Conservation (phyloP, 352 stramenopile species). For the Phytopythium delawarense region DNA sequence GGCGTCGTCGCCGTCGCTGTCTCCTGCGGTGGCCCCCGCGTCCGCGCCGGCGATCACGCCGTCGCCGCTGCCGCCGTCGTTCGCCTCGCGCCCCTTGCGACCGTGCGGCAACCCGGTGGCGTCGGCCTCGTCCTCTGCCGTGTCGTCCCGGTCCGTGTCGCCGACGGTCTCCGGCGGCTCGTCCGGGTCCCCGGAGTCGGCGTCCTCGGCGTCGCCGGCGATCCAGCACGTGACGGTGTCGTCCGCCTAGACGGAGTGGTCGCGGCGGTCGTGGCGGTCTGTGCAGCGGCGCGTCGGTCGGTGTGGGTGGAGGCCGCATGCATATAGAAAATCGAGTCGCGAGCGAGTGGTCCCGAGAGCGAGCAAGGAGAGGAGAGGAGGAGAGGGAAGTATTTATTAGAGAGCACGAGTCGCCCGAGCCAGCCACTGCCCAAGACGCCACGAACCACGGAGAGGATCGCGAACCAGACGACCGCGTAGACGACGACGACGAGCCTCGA, state of each 20-base stretch:
- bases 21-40: conserved; percentile 11
- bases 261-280: neutral
- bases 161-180: conserved; percentile 43
- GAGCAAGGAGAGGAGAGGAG: conserved; percentile 1
- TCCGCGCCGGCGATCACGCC: neutral
- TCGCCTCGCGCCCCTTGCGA: conserved; percentile 26
- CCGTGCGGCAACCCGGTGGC: conserved; percentile 48
- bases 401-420: conserved; percentile 4
- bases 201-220: conserved; percentile 23
- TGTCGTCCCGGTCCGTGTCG: conserved; percentile 29
- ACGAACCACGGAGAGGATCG: neutral
- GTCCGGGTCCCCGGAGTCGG: neutral
- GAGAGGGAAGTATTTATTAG: conserved; percentile 42
- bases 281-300: neutral
- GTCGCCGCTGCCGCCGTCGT: conserved; percentile 14
- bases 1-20: conserved; percentile 18
- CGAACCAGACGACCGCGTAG: neutral
- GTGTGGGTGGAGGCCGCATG: neutral
- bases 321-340: conserved; percentile 7
- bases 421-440: neutral
- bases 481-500: neutral
- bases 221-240: conserved; percentile 71
- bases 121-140: conserved; percentile 29
- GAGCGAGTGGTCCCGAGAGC: neutral
- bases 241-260: conserved; percentile 35